Evolutionary conservation across 306 rosid genomes (phyloP), one percentile per base, ranked within the genome.

Genomic region (Senna tora): DNA sequence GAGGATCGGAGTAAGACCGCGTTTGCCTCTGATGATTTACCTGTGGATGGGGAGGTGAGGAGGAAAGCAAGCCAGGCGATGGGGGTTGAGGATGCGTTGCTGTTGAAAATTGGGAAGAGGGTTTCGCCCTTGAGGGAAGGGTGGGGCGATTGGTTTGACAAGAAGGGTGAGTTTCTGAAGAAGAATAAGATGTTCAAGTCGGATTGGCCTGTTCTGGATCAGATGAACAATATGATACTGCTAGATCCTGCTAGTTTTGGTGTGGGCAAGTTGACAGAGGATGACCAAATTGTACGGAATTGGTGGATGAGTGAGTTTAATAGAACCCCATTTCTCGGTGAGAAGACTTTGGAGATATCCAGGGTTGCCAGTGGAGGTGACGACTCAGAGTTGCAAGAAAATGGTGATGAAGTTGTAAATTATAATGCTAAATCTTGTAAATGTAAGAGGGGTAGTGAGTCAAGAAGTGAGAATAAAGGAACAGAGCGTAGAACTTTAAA

Each of bases 91-190:
- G 93, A 94, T 9, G 87, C 84, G 9, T 81, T 94, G 46, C 53
- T 94, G 76, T 39, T 94, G 58, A 87, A 80, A 72, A 55, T 78
- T 74, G 85, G 87, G 30, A 20, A 60, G 59, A 85, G 69, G 34
- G 63, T 51, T 25, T 82, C 96, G 57, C 92, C 91, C 3, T 45
- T 94, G 7, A 85, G 99, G 45, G 78, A 91, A 8, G 91, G 85
- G 0, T 94, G 98, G 98, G 96, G 98, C 17, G 88, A 89, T 5
- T 91, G 97, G 98, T 94, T 94, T 36, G 97, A 91, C 3, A 94
- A 89, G 56, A 94, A 94, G 65, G 72, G 84, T 51, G 81, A 79
- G 1, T 87, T 89, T 49, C 53, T 94, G 66, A 79, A 88, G 80
- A 81, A 85, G 72, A 94, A 94, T 41, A 81, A 73, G 79, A 91